Evolutionary conservation across 768 basidiomycete species (phyloP), one percentile per base, ranked within the genome.

Genomic region (Erythrobasidium yunnanense): DNA sequence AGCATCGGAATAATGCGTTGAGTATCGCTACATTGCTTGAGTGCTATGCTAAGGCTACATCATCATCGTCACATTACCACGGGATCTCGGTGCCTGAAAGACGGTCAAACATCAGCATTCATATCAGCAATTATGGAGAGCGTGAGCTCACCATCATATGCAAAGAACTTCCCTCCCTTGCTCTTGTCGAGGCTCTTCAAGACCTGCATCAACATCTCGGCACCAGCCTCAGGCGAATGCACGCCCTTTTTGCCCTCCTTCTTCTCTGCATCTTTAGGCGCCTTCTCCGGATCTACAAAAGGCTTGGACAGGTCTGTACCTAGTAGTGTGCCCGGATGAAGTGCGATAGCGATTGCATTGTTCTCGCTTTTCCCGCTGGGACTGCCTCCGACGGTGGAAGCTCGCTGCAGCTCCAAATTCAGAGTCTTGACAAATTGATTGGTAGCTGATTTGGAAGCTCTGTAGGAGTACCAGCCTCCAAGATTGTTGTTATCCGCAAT

Each of bases 371-470:
- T 72, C 54, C 2, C 74, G 70, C 73, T 73, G 35, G 15, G 22
- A 34, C 4, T 46, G 47, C n/a, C 42, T 29, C 55, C 46, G 54
- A 46, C 50, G 15, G 23, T 35, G 32, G 17, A 20, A 23, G 49
- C 55, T 38, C 35, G 30, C 52, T 72, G 66, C 42, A 78, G 74
- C 69, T 78, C 78, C 46, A 77, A 77, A 60, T 78, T 76, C 5
- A 79, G 68, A 0, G 73, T 75, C 25, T 73, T 68, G 53, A 79
- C 73, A 38, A 76, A 58, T 60, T 79, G 78, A 66, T 79, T 79
- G 32, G 77, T 67, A 1, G 78, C 79, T 1, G 78, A 76, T 69
- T 79, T 79, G 23, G 78, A 78, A 1, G 77, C 77, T 54, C 58
- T 52, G 55, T 65, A 71, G 17, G 55, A 62, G 33, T 55, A 55